These are phyloP conservation scores for Stentor coeruleus DNA, from an alignment of 73 alveolate genomes.

Conservation along the genomic window DNA sequence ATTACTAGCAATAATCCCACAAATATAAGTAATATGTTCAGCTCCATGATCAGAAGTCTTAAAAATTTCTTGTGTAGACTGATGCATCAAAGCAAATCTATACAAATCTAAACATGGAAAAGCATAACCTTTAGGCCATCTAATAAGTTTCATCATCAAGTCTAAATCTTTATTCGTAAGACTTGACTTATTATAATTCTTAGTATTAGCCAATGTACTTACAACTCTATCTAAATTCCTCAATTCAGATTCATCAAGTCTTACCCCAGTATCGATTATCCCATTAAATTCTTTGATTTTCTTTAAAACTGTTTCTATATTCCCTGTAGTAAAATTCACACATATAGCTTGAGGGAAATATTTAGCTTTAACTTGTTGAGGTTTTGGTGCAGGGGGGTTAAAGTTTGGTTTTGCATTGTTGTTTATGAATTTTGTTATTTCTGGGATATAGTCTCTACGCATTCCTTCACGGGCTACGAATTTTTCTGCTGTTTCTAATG, in stretches of 20 bases:
- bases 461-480: slow-evolving; percentile 92
- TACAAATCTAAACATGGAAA: slow-evolving; percentile 92
- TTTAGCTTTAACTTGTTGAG: slow-evolving; percentile 36
- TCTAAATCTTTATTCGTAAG: slow-evolving; percentile 60
- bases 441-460: slow-evolving; percentile 68
- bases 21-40: slow-evolving; percentile 58
- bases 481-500: slow-evolving; percentile 89
- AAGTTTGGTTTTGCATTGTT: slow-evolving; percentile 30
- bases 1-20: slow-evolving; percentile 38
- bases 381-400: slow-evolving; percentile 45
- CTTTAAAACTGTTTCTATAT: slow-evolving; percentile 85
- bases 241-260: slow-evolving; percentile 67
- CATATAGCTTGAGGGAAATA: slow-evolving; percentile 58
- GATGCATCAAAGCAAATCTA: slow-evolving; percentile 88
- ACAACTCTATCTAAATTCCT: slow-evolving; percentile 57
- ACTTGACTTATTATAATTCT: slow-evolving; percentile 60
- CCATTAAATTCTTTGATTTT: slow-evolving; percentile 82
- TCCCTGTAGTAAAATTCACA: slow-evolving; percentile 69
- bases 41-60: slow-evolving; percentile 76
- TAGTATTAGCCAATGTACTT: slow-evolving; percentile 56
- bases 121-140: slow-evolving; percentile 79
- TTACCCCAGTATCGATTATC: slow-evolving; percentile 49
- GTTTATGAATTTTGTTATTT: slow-evolving; percentile 60
- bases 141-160: slow-evolving; percentile 68
- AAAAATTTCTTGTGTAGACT: slow-evolving; percentile 64